Conservation (phyloP, 179 eudicot species). For the Amaranthus tricolor region DNA sequence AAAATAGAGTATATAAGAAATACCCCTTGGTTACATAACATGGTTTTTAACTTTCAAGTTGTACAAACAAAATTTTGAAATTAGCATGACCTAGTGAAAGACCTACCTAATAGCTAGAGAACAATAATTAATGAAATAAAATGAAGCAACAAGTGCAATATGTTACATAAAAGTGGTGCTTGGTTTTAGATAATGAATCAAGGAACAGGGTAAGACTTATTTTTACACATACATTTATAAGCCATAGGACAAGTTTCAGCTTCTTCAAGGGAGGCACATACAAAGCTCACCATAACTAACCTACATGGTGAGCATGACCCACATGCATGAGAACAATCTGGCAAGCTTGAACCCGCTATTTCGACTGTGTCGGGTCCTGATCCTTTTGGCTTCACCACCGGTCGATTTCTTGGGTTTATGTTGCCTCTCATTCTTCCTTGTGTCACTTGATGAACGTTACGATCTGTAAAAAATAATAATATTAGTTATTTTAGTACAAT, state of each 20-base stretch:
- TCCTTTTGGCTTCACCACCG: slow-evolving; percentile 6
- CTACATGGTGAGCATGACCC: slow-evolving; percentile 78
- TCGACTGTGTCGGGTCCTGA: slow-evolving; percentile 45
- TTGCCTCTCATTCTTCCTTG: slow-evolving; percentile 30
- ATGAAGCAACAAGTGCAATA: neutral
- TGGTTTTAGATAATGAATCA: slow-evolving; percentile 16
- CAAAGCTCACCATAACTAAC: slow-evolving; percentile 81
- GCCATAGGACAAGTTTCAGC: slow-evolving; percentile 89
- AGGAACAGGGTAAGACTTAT: slow-evolving; percentile 80
- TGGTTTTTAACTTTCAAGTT: too few relatives aligned
- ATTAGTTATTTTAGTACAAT: neutral
- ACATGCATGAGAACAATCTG: slow-evolving; percentile 75
- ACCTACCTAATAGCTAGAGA: neutral
- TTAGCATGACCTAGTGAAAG: neutral
- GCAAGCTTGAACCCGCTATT: slow-evolving; percentile 64
- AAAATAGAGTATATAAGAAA: too few relatives aligned
- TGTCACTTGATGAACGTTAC: slow-evolving; percentile 7
- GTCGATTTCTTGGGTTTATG: slow-evolving; percentile 19
- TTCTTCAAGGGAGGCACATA: slow-evolving; percentile 61
- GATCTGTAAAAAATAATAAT: slow-evolving; percentile 6
- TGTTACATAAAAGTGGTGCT: slow-evolving; percentile 2
- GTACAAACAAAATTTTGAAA: neutral
- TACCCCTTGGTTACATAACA: too few relatives aligned
- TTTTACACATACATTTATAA: slow-evolving; percentile 80
- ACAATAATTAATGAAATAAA: neutral